A percentile compares a stretch with the other conserved stretches of the same genome.
phyloP scores from a whole-genome alignment of 306 rosid species.

The Hylodesmum podocarpum region DNA sequence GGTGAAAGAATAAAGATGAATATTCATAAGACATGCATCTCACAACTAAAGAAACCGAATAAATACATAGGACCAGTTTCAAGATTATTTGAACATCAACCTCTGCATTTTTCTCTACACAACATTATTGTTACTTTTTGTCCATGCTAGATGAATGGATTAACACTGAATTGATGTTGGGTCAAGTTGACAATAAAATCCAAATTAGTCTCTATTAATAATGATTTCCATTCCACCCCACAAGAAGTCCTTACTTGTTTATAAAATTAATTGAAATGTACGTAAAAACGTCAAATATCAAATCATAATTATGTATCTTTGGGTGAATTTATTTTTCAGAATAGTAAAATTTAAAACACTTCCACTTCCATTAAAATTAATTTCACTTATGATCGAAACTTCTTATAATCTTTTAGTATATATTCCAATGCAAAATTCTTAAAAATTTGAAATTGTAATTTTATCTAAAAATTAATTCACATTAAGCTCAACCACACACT shows the following conservation, averaged over 20 bases:
- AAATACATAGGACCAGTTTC: constrained; percentile 12
- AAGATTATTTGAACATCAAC: background rate
- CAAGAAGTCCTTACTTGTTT: background rate
- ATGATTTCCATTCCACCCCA: background rate
- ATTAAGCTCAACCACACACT: too few relatives aligned
- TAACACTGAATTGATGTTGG: constrained; percentile 3
- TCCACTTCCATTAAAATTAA: background rate
- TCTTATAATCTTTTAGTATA: too few relatives aligned
- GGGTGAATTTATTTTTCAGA: too few relatives aligned
- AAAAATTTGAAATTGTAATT: too few relatives aligned
- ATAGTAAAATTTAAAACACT: background rate
- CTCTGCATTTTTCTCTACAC: background rate
- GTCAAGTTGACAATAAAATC: constrained; percentile 12
- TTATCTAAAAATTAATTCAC: too few relatives aligned
- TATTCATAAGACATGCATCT: background rate
- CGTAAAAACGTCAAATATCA: background rate
- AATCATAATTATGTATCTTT: background rate
- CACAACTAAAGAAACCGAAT: constrained; percentile 6
- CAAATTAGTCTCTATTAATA: background rate
- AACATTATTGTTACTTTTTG: constrained; percentile 6
- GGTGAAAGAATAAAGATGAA: background rate
- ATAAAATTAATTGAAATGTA: background rate
- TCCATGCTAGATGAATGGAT: background rate
- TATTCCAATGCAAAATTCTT: too few relatives aligned
- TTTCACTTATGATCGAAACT: too few relatives aligned